Conservation (phyloP, 768 basidiomycete genomes). For the Candolleomyces eurysporus region DNA sequence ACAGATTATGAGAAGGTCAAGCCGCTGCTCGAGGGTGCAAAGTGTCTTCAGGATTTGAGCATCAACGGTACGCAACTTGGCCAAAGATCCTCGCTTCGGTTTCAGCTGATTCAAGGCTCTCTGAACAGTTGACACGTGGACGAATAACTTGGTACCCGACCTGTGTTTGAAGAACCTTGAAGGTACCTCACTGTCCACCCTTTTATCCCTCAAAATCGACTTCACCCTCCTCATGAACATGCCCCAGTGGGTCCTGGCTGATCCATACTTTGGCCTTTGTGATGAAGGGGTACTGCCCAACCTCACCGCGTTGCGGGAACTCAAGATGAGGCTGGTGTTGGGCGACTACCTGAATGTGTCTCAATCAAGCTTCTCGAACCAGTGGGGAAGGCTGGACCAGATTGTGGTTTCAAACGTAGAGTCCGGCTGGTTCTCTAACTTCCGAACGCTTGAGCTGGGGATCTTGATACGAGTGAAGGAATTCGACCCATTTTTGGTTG, state of each 20-base stretch:
- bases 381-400: not conserved
- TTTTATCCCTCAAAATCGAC: not conserved
- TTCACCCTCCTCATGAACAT: not conserved
- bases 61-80: too few species aligned
- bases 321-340: not conserved
- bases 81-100: too few species aligned
- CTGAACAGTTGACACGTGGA: too few species aligned
- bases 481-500: not conserved
- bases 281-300: not conserved
- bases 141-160: too few species aligned
- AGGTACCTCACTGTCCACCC: not conserved
- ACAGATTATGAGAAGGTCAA: too few species aligned
- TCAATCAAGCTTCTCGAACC: not conserved
- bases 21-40: too few species aligned
- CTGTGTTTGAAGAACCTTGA: not conserved
- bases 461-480: not conserved
- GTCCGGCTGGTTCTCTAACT: not conserved
- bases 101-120: too few species aligned
- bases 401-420: not conserved
- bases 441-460: not conserved
- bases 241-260: not conserved
- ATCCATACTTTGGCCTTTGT: not conserved
- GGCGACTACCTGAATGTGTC: not conserved
- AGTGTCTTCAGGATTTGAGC: too few species aligned
- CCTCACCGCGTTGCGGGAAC: not conserved